Base-by-base conservation (phyloP, 2,329 filamentous ascomycete species). In the Cytospora mali region DNA sequence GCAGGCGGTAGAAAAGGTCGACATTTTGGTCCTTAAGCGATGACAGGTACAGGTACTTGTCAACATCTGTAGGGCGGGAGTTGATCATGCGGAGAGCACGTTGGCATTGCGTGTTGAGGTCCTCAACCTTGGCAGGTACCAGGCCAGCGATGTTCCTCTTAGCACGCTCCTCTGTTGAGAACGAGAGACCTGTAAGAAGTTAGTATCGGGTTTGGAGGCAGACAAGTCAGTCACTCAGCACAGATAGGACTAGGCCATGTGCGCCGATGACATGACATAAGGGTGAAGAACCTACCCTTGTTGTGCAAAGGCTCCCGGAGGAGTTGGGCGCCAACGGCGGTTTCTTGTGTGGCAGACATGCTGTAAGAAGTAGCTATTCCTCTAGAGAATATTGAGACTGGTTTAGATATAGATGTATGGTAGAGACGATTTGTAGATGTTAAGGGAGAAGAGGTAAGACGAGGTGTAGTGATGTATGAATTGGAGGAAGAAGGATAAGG, bases 41-140 rank as follows among this genome's bases (percentile, higher is more conserved):
- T 51, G 89, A 91, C 74, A 95, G 82, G 77, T 94, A 95, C 61
- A 93, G 84, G 77, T 93, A 94, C 80, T 91, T 92, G 83, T 94
- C 91, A 71, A 95, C 87, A 68, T 81, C 79, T 53, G 89, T 91
- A 67, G 84, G 78, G 67, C 90, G 87, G 66, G 84, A 84, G 62
- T 87, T 82, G 71, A 94, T 88, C 79, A 93, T 88, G 75, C 87
- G 87, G 79, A 93, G 86, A 73, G 88, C 89, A 77, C 86, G 81
- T 69, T 81, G 80, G 70, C 83, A 84, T 74, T 88, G 86, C 58
- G 82, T 87, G 66, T 84, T 77, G 70, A 83, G 75, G 74, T 75
- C 82, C 77, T 87, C 83, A 75, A 86, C 84, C 71, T 84, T 83
- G 74, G 88, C 86, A 56, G 86, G 86, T 65, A 89, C 78, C 69